Base-by-base conservation (phyloP, 139 green algal genomes). In the Diplosphaera chodatii region DNA sequence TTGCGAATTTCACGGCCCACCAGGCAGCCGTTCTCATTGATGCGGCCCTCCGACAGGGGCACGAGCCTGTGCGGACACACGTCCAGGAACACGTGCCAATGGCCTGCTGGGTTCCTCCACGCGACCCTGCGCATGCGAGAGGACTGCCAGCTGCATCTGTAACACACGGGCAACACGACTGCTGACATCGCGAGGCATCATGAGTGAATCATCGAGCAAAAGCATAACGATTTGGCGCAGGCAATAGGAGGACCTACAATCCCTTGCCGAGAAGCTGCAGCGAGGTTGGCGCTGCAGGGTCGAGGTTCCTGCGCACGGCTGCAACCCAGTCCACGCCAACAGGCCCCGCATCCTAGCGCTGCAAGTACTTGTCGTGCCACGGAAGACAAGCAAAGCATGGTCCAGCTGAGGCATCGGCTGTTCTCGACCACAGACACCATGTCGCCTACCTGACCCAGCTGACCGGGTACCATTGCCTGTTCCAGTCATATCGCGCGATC, bases 51-150 rank as follows among this genome's bases (percentile, higher is more conserved):
- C 15, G 66, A 77, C 59, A 88, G 68, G 8, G 83, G 83, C 16
- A 82, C 77, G 48, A 85, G 71, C 18, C 83, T 71, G 67, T 87
- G 82, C 1, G 82, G 82, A 74, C 82, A 87, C 28, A 63, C 33
- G 67, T 79, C 74, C 25, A 41, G 34, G 40, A 77, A 77, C n/a
- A 30, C 55, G 20, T 66, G 70, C 75, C 75, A 81, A 1, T n/a
- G 13, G 10, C 68, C 40, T 23, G 28, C 55, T 15, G 25, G 55
- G 71, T 74, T 62, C 13, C 63, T 37, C 73, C 66, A 69, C 25
- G 68, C 66, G n/a, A 68, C 64, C 25, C 64, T 77, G 65, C 25
- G 63, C 23, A n/a, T n/a, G n/a, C n/a, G n/a, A n/a, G n/a, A n/a
- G n/a, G n/a, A n/a, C n/a, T n/a, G n/a, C n/a, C n/a, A n/a, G n/a